These are phyloP conservation scores for Aspergillus sp. DNA, from an alignment of 2,329 filamentous ascomycete species.

Conservation along the genomic window DNA sequence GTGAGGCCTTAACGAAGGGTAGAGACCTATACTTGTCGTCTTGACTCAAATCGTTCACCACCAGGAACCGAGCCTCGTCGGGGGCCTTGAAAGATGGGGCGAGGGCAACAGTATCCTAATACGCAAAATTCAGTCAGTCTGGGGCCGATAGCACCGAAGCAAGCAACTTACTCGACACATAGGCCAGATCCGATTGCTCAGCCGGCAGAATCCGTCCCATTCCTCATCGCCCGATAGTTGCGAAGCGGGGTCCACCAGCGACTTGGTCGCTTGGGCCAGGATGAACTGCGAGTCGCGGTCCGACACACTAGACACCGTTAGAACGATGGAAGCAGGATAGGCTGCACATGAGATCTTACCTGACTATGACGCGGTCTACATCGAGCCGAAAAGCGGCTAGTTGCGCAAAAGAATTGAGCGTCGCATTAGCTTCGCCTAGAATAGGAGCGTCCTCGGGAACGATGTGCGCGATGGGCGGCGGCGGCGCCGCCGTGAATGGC, in stretches of 20 bases:
- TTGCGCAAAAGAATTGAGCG: constrained; percentile 36
- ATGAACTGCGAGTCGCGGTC: constrained; percentile 50
- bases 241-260: constrained; percentile 28
- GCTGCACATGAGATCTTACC: constrained; percentile 15
- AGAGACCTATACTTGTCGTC: constrained; percentile 38
- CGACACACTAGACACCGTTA: constrained; percentile 35
- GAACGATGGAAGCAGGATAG: not conserved
- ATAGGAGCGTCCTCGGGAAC: constrained; percentile 21
- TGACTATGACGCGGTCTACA: constrained; percentile 39
- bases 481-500: constrained; percentile 12
- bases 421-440: constrained; percentile 32
- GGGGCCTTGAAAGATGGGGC: constrained; percentile 22
- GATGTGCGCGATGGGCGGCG: constrained; percentile 9
- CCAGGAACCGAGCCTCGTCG: constrained; percentile 25
- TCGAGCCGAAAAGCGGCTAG: constrained; percentile 33
- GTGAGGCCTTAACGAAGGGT: constrained; percentile 32
- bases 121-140: constrained; percentile 3
- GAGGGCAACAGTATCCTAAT: constrained; percentile 35
- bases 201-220: constrained; percentile 32
- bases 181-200: constrained; percentile 30
- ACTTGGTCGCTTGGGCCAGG: constrained; percentile 50
- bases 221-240: constrained; percentile 29
- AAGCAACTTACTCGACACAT: constrained; percentile 32
- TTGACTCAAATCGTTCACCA: constrained; percentile 39
- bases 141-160: not conserved